phyloP scores from a whole-genome alignment of 2,329 filamentous ascomycete genomes.

The Botrytis elliptica region DNA sequence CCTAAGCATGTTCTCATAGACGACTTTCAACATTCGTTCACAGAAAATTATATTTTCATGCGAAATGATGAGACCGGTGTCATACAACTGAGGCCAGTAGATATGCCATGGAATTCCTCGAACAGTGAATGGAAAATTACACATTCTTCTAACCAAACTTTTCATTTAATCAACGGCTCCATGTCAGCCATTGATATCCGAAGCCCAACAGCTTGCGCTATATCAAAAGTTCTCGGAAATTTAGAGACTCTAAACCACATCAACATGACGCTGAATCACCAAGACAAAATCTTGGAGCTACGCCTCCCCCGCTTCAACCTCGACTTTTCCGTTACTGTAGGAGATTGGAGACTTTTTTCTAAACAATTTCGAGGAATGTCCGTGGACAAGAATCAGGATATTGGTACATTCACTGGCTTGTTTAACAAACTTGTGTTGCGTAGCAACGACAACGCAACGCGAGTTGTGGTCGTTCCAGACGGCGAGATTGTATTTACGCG shows the following conservation, averaged over 20 bases:
- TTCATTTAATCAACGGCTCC: slow-evolving; percentile 28
- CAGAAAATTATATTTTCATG: slow-evolving; percentile 28
- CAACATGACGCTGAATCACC: slow-evolving; percentile 38
- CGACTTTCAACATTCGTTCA: slow-evolving; percentile 25
- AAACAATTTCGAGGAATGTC: slow-evolving; percentile 51
- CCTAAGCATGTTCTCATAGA: slow-evolving; percentile 17
- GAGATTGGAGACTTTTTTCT: slow-evolving; percentile 42
- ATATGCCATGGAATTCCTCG: slow-evolving; percentile 36
- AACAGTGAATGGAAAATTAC: slow-evolving; percentile 35
- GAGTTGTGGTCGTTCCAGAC: slow-evolving; percentile 32
- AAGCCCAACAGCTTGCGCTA: slow-evolving; percentile 39
- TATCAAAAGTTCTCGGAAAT: slow-evolving; percentile 40
- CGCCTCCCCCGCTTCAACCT: slow-evolving; percentile 50
- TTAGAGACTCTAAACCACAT: slow-evolving; percentile 43
- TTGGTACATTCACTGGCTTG: slow-evolving; percentile 52
- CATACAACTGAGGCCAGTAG: slow-evolving; percentile 31
- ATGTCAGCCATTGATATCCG: slow-evolving; percentile 39
- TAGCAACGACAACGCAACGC: slow-evolving; percentile 42
- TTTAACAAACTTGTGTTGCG: slow-evolving; percentile 49
- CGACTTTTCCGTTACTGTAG: slow-evolving; percentile 44
- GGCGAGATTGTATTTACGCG: slow-evolving; percentile 23
- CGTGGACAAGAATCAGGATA: slow-evolving; percentile 47
- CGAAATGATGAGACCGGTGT: neutral
- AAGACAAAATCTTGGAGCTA: slow-evolving; percentile 38
- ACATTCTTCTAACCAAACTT: neutral